phyloP scores from a whole-genome alignment of 352 stramenopile species.

The Lagenidium sp. region DNA sequence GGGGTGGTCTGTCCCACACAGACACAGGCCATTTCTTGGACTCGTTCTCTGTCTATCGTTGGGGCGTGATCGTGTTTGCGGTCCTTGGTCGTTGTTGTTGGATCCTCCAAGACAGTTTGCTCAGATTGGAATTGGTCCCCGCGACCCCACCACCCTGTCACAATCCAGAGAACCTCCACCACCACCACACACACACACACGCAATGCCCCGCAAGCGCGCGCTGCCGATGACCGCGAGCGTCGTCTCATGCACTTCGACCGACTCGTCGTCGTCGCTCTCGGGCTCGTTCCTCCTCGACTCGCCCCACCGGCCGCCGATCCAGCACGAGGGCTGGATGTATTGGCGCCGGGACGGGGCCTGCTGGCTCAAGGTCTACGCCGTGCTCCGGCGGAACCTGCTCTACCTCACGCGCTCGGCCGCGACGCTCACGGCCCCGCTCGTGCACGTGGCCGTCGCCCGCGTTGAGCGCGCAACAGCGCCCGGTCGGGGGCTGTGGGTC shows the following conservation, averaged over 20 bases:
- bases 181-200: not conserved
- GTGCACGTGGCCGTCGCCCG: constrained; percentile 58
- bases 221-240: constrained; percentile 16
- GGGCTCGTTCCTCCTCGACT: constrained; percentile 20
- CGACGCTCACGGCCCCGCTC: constrained; percentile 25
- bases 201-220: constrained; percentile 19
- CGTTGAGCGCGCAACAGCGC: constrained; percentile 33
- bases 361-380: constrained; percentile 73
- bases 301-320: too few species aligned
- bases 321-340: constrained; percentile 63
- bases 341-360: constrained; percentile 50
- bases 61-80: too few species aligned
- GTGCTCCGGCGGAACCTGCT: constrained; percentile 59
- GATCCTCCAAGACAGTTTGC: too few species aligned
- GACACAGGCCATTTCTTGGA: too few species aligned
- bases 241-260: constrained; percentile 33
- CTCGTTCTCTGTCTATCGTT: too few species aligned
- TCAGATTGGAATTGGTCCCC: too few species aligned
- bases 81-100: too few species aligned
- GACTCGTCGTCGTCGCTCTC: constrained; percentile 27
- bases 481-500: constrained; percentile 36
- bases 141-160: not conserved
- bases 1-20: too few species aligned
- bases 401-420: constrained; percentile 47
- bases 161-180: not conserved